Conservation (phyloP, 495 filamentous ascomycete species). For the Patellaria atrata region DNA sequence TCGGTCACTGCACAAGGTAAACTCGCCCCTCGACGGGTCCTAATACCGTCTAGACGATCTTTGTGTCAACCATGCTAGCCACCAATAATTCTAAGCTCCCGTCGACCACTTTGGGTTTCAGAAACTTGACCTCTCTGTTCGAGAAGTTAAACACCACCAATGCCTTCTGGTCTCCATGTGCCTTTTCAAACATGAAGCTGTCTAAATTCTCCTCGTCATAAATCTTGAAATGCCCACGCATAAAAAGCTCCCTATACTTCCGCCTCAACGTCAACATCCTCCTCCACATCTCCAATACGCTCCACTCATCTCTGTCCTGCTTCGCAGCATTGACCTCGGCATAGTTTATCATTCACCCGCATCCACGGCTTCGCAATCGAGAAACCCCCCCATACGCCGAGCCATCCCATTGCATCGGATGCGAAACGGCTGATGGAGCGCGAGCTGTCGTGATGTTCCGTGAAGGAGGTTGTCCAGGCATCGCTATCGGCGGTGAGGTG, state of each 20-base stretch:
- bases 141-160: conserved; percentile 43
- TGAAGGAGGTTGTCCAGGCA: conserved; percentile 22
- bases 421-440: conserved; percentile 21
- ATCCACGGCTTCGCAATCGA: conserved; percentile 45
- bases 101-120: no score
- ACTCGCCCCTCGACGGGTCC: no score
- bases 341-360: conserved; percentile 43
- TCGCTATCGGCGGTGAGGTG: conserved; percentile 16
- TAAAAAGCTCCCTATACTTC: conserved; percentile 40
- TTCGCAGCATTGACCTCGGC: conserved; percentile 35
- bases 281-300: conserved; percentile 39
- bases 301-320: conserved; percentile 32
- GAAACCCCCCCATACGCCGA: conserved; percentile 42
- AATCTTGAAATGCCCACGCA: conserved; percentile 45
- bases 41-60: no score
- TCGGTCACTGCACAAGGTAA: no score
- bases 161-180: conserved; percentile 30
- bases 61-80: no score
- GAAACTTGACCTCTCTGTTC: no score
- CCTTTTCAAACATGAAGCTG: conserved; percentile 35
- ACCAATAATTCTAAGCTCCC: no score
- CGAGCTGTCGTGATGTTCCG: conserved; percentile 24
- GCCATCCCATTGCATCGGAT: conserved; percentile 41
- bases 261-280: conserved; percentile 39
- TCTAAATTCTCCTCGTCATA: conserved; percentile 32